phyloP scores from a whole-genome alignment of 305 asterid genomes.

The Fraxinus albicans region DNA sequence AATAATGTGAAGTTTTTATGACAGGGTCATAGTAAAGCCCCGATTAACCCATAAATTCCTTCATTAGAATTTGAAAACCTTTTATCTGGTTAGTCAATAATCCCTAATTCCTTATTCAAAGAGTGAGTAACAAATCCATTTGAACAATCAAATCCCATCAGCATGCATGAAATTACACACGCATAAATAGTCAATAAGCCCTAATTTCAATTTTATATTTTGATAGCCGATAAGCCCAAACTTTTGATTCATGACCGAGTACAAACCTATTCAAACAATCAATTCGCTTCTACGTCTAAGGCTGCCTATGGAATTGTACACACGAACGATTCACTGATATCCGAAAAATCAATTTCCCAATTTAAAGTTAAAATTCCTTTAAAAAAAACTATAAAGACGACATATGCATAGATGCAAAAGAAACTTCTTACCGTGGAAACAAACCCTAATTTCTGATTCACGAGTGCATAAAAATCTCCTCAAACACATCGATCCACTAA shows the following conservation, averaged over 20 bases:
- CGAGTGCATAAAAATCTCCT: background rate
- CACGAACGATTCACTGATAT: background rate
- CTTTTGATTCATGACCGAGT: background rate
- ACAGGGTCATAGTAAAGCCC: background rate
- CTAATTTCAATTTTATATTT: background rate
- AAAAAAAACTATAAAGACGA: background rate
- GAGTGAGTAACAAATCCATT: background rate
- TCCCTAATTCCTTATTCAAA: background rate
- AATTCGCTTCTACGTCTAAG: background rate
- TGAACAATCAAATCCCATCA: background rate
- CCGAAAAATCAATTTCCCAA: background rate
- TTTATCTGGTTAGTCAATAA: background rate
- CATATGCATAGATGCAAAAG: background rate
- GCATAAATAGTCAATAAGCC: background rate
- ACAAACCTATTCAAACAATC: background rate
- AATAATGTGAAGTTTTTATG: background rate
- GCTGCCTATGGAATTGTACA: background rate
- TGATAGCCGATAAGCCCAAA: background rate
- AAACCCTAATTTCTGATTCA: background rate
- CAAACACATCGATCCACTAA: background rate
- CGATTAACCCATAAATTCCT: background rate
- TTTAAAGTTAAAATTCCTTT: background rate
- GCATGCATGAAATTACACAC: background rate
- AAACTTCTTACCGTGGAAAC: background rate
- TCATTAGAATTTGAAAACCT: background rate